Evolutionary conservation across 2,329 filamentous ascomycete species (phyloP), one percentile per base, ranked within the genome.

Genomic region (Arthrobotrys entomopaga): DNA sequence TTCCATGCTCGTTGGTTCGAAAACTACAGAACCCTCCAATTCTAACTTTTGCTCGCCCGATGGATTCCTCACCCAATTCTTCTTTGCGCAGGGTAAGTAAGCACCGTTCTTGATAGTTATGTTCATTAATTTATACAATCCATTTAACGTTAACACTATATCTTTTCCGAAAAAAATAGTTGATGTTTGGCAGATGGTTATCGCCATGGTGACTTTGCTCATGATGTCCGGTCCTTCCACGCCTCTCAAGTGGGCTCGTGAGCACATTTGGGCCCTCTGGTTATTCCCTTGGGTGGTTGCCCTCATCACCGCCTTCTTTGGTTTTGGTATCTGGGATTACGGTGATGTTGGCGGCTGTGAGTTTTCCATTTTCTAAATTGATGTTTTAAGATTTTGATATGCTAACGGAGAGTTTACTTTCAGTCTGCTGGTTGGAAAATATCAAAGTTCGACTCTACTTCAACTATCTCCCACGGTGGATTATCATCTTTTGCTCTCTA

Each of bases 401-500:
- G 52, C 20, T 58, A 11, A 58, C 20, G 34, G 19, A 26, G 3
- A n/a, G n/a, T n/a, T 22, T 19, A n/a, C 11, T 5, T 34, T 34
- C n/a, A 73, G 69, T 64, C 29, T 75, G 71, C 29, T 75, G 71
- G 71, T n/a, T 75, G 13, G 63, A 46, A 22, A 58, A 57, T 7
- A 40, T 42, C n/a, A 46, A 59, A 11, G 52, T 75, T n/a, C 64
- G 64, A 3, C 38, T 75, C 19, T 67, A 53, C 46, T 67, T 59
- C 58, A 75, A 69, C 43, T 75, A 69, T 20, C 38, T 69, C 13
- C 71, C 71, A 46, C 71, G 71, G 22, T 69, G 71, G 71, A 40
- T 69, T 22, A 50, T 75, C 5, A 75, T 75, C 26, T 40, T 75
- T 46, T 34, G 38, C 63, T 53, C 52, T 22, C 19, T 75, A 3